Evolutionary conservation across 2,329 filamentous ascomycete genomes (phyloP), one percentile per base, ranked within the genome.

Genomic region (Pyrenochaeta sp.): DNA sequence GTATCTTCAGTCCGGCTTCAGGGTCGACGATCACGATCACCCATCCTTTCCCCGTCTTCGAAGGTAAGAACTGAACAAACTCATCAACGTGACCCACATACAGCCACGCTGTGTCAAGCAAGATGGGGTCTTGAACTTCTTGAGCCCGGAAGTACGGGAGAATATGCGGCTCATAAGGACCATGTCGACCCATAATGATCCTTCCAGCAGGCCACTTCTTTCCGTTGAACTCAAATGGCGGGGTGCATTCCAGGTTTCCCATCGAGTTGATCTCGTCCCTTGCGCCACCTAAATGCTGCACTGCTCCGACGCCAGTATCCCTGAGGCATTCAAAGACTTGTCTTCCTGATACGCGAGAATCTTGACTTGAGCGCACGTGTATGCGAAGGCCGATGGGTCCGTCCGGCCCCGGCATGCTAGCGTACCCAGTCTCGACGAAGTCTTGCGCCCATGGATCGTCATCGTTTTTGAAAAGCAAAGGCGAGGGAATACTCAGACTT

Each of bases 211-310:
- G 64, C 30, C 66, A 73, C 1, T 15, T 22, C 27, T 28, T 54
- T 12, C 55, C 58, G 15, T 56, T 62, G 36, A 53, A 8, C 24
- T 30, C 59, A 42, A 67, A 73, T 0, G 78, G 78, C 3, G 77
- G 79, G 28, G 79, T 79, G 0, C 76, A 77, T 54, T 80, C 78
- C 3, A 81, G 48, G 52, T 80, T 80, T 0, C 78, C 69, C 45
- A 64, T 58, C 13, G 65, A 65, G 34, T 73, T 70, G 42, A 72
- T 61, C 32, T 67, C 62, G 28, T 50, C 37, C 30, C 58, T 47
- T 22, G 45, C 43, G 27, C 54, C 54, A 4, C 56, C 66, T 0
- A 62, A 55, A 7, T 64, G 53, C 61, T 80, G 74, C 1, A 78
- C 71, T 0, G 69, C 77, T 0, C 76, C 76, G 0, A 76, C 56